phyloP scores from a whole-genome alignment of 2,329 filamentous ascomycete species.

The Xylaria sp. region DNA sequence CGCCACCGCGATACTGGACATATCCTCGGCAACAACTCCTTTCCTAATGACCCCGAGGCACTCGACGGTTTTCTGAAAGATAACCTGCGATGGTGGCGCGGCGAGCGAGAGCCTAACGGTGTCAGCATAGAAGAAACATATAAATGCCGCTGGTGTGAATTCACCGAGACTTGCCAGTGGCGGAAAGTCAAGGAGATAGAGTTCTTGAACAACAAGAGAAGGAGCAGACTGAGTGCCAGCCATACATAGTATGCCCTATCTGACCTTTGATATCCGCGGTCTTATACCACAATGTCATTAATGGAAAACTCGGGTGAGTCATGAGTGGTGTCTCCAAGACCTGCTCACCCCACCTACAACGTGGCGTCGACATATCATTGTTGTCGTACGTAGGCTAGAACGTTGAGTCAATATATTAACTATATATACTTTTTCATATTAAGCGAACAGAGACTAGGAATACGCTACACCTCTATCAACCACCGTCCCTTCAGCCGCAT shows the following conservation, averaged over 20 bases:
- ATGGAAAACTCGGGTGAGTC: not conserved
- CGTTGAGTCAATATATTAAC: not conserved
- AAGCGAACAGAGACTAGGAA: not conserved
- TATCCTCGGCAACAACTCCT: conserved; percentile 64
- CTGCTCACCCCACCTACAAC: not conserved
- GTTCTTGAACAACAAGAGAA: conserved; percentile 40
- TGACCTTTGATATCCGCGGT: not conserved
- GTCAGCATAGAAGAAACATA: conserved; percentile 86
- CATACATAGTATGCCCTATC: not conserved
- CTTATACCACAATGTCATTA: not conserved
- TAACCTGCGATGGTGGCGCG: conserved; percentile 89
- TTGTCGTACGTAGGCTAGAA: not conserved
- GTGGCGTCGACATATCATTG: not conserved
- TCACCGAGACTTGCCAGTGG: conserved; percentile 82
- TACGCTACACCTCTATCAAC: not conserved
- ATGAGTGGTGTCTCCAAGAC: not conserved
- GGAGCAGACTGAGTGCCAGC: not conserved
- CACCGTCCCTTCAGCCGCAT: not conserved
- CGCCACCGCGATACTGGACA: conserved; percentile 62
- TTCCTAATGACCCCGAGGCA: conserved; percentile 72
- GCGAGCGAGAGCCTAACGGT: conserved; percentile 75
- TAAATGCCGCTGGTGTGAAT: conserved; percentile 89
- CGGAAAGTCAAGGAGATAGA: conserved; percentile 74
- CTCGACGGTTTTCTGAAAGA: conserved; percentile 73
- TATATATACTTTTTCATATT: conserved; percentile 10